Conservation (phyloP, 257 asterid genomes). For the Vinca minor region DNA sequence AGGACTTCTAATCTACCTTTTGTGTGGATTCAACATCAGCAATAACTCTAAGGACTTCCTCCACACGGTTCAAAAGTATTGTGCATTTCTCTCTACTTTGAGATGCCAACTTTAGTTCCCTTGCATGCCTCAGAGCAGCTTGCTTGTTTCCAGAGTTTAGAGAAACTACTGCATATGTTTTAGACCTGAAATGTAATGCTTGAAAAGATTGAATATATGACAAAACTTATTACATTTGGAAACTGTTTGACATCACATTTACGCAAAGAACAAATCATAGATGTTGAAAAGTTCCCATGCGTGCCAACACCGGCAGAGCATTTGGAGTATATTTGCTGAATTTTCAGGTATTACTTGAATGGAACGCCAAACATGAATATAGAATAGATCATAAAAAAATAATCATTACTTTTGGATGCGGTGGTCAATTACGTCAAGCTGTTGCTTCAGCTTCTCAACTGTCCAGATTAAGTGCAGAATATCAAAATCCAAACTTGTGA, state of each 20-base stretch:
- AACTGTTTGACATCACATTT: not conserved
- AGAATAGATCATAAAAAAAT: conserved; percentile 2
- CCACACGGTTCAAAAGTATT: conserved; percentile 60
- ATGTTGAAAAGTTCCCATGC: not conserved
- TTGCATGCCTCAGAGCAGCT: conserved; percentile 54
- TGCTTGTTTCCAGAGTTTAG: conserved; percentile 47
- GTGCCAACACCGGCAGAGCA: not conserved
- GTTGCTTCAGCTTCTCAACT: conserved; percentile 61
- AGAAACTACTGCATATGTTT: conserved; percentile 47
- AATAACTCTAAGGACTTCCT: conserved; percentile 56
- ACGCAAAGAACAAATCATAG: not conserved
- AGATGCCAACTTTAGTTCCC: conserved; percentile 55
- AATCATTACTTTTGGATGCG: conserved; percentile 48
- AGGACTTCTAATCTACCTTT: conserved; percentile 40
- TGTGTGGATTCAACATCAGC: conserved; percentile 71
- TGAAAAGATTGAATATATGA: not conserved
- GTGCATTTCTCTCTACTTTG: conserved; percentile 71
- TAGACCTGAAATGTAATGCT: conserved; percentile 37
- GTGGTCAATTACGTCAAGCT: conserved; percentile 54
- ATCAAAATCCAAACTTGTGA: conserved; percentile 48
- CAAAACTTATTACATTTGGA: not conserved
- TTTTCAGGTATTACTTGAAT: not conserved
- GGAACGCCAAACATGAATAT: not conserved
- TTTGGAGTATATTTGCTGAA: not conserved
- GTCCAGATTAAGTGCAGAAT: conserved; percentile 68